A percentile compares a stretch with the other conserved stretches of the same genome.
Conservation (phyloP, 2,329 filamentous ascomycete species). For the Verticillium zaregamsianum region DNA sequence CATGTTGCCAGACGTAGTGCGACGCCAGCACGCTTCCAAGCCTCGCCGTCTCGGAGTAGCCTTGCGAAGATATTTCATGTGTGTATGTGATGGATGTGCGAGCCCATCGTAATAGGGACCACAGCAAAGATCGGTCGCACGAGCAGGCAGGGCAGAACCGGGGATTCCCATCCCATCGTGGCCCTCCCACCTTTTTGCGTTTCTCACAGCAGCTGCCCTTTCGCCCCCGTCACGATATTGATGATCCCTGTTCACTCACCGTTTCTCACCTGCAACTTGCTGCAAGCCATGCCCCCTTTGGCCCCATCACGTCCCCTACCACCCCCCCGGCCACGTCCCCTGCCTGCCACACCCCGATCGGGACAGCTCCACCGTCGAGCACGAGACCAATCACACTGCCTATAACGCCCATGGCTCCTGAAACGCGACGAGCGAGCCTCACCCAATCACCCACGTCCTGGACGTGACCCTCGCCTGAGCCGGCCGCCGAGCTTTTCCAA, state of each 20-base stretch:
- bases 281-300: constrained; percentile 3
- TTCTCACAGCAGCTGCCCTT: not conserved
- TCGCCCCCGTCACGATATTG: not conserved
- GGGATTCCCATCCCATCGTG: not conserved
- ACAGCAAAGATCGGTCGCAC: not conserved
- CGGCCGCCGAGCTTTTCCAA: not conserved
- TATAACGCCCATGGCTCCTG: not conserved
- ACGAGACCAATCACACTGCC: not conserved
- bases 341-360: not conserved
- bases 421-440: not conserved
- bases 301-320: not conserved
- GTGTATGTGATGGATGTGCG: not conserved
- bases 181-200: not conserved
- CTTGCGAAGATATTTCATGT: not conserved
- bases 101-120: not conserved
- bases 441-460: not conserved
- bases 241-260: constrained; percentile 1
- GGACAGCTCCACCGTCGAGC: not conserved
- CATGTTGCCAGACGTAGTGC: not conserved
- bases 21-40: not conserved
- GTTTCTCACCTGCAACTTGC: constrained; percentile 6
- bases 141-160: not conserved
- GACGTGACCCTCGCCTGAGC: not conserved
- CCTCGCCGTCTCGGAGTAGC: not conserved
- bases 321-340: not conserved